Percentiles rank a stretch among this genome's conserved stretches.
Evolutionary conservation across 305 asterid species (phyloP).

Genomic region (Lippia alba): DNA sequence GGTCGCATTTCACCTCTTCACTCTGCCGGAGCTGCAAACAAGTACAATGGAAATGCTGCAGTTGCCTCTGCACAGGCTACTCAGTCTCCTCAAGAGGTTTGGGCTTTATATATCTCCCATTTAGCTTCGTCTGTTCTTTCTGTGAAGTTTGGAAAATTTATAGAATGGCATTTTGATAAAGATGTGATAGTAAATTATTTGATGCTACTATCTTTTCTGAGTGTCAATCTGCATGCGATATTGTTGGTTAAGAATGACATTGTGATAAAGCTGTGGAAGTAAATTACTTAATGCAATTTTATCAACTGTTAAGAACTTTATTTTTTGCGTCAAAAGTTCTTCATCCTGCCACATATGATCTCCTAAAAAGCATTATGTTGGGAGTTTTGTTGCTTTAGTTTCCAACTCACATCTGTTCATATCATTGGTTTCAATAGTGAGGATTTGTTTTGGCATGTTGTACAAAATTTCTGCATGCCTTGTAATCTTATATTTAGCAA

Average conservation of each 20-base stretch:
- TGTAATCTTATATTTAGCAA: too few species aligned
- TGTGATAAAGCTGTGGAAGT: too few species aligned
- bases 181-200: not conserved
- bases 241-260: not conserved
- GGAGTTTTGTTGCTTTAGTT: too few species aligned
- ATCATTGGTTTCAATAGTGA: too few species aligned
- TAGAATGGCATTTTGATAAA: not conserved
- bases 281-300: not conserved
- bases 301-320: not conserved
- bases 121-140: conserved; percentile 1
- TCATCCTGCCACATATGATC: conserved; percentile 7
- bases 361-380: too few species aligned
- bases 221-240: not conserved
- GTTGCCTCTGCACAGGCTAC: conserved; percentile 51
- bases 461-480: too few species aligned
- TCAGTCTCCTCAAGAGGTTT: conserved; percentile 66
- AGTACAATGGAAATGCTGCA: conserved; percentile 51
- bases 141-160: conserved; percentile 8
- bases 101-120: conserved; percentile 18
- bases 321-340: not conserved
- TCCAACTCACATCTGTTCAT: too few species aligned
- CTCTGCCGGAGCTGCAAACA: conserved; percentile 51
- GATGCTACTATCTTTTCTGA: not conserved
- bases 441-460: too few species aligned
- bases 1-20: conserved; percentile 59